Evolutionary conservation across 2,329 filamentous ascomycete species (phyloP).

Genomic region (Cercospora nicotianae): DNA sequence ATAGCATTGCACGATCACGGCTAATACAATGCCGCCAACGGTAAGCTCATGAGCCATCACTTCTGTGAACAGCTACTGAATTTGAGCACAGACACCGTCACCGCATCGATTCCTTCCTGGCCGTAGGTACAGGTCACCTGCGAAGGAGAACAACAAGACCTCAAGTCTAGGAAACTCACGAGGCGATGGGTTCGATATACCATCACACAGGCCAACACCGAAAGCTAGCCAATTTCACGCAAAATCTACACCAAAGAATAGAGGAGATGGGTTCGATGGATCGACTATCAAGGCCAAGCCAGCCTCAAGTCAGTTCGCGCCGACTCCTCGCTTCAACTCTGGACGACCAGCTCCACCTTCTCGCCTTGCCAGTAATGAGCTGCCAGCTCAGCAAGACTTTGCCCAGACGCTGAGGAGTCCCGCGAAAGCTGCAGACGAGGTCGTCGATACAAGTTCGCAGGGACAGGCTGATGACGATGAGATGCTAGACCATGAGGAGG

Average conservation of each 20-base stretch:
- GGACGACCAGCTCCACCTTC: conserved; percentile 12
- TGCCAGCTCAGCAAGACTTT: conserved; percentile 19
- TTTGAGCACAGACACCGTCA: conserved; percentile 30
- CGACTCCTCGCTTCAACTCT: conserved; percentile 31
- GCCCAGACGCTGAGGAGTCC: conserved; percentile 23
- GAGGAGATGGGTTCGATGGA: conserved; percentile 12
- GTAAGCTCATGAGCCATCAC: neutral
- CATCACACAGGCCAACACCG: neutral
- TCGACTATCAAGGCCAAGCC: conserved; percentile 2
- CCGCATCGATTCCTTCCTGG: conserved; percentile 33
- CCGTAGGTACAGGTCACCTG: conserved; percentile 19
- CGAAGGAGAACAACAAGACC: conserved; percentile 21
- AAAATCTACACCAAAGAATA: neutral
- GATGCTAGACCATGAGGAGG: conserved; percentile 31
- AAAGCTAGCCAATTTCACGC: neutral
- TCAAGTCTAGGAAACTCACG: neutral
- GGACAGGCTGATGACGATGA: conserved; percentile 29
- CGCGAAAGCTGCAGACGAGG: conserved; percentile 27
- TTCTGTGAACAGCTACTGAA: neutral
- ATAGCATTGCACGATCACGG: conserved; percentile 7
- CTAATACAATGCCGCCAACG: conserved; percentile 21
- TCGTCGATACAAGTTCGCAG: conserved; percentile 27
- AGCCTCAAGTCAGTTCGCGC: conserved; percentile 30
- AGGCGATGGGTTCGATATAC: conserved; percentile 14
- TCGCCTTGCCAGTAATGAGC: conserved; percentile 3